phyloP scores from a whole-genome alignment of 306 rosid genomes.

The Rosa persica region DNA sequence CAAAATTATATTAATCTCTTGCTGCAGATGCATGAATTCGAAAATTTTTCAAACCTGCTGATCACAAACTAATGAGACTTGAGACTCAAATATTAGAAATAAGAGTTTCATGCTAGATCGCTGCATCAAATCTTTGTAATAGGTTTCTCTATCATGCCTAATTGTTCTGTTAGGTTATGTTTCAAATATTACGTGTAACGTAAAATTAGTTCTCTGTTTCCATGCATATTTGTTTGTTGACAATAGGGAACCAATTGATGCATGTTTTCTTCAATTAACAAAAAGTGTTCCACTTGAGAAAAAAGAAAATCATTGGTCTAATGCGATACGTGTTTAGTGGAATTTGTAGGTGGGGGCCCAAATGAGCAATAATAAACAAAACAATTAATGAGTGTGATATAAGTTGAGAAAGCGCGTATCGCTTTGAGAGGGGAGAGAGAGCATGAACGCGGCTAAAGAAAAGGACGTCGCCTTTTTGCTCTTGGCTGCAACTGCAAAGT shows the following conservation, averaged over 20 bases:
- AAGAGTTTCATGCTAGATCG: too few species aligned
- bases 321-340: not conserved
- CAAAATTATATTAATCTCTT: too few species aligned
- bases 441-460: not conserved
- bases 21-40: too few species aligned
- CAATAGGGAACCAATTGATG: not conserved
- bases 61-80: too few species aligned
- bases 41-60: too few species aligned
- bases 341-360: not conserved
- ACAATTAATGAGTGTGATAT: not conserved
- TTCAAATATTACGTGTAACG: too few species aligned
- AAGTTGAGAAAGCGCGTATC: not conserved
- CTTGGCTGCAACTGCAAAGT: not conserved
- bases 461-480: conserved; percentile 4
- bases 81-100: too few species aligned
- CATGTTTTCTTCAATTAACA: not conserved
- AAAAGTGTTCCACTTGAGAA: not conserved
- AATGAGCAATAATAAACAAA: not conserved
- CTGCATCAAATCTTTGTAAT: too few species aligned
- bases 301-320: not conserved
- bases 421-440: not conserved
- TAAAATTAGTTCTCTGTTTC: too few species aligned
- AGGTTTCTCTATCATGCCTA: too few species aligned
- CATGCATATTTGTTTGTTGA: too few species aligned
- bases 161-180: too few species aligned